These are phyloP conservation scores for Lactifluus echinatus DNA, from an alignment of 768 basidiomycete genomes.

Conservation along the genomic window DNA sequence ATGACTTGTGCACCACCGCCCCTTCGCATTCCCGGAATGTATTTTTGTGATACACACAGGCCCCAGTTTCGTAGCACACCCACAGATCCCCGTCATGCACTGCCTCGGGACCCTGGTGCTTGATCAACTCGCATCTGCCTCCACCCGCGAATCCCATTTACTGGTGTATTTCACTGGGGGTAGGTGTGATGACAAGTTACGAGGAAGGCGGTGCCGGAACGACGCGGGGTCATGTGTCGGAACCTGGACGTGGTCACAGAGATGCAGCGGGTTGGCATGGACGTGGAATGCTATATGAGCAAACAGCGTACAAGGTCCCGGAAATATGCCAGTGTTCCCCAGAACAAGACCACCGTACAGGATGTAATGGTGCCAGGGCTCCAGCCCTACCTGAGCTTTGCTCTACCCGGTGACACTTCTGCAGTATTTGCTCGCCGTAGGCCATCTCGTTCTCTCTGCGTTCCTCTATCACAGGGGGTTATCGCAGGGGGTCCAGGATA, in stretches of 20 bases:
- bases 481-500: neutral
- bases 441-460: slow-evolving; percentile 10
- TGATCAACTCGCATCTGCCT: neutral
- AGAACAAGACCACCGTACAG: slow-evolving; percentile 9
- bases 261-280: neutral
- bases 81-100: slow-evolving; percentile 12
- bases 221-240: slow-evolving; percentile 5
- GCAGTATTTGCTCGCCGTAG: slow-evolving; percentile 19
- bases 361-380: slow-evolving; percentile 14
- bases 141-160: slow-evolving; percentile 1
- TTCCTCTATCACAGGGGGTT: slow-evolving; percentile 1
- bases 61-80: neutral
- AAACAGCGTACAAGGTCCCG: slow-evolving; percentile 1
- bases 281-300: slow-evolving; percentile 6
- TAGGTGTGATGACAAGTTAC: neutral
- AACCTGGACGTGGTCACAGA: neutral
- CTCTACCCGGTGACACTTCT: slow-evolving; percentile 19
- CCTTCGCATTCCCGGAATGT: slow-evolving; percentile 4
- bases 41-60: neutral
- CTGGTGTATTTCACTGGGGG: neutral
- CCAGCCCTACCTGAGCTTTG: slow-evolving; percentile 12
- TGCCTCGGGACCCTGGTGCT: slow-evolving; percentile 18
- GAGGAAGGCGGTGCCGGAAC: slow-evolving; percentile 20
- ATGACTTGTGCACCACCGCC: slow-evolving; percentile 8
- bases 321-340: neutral